Conservation (phyloP, 306 rosid species). For the Pueraria montana region DNA sequence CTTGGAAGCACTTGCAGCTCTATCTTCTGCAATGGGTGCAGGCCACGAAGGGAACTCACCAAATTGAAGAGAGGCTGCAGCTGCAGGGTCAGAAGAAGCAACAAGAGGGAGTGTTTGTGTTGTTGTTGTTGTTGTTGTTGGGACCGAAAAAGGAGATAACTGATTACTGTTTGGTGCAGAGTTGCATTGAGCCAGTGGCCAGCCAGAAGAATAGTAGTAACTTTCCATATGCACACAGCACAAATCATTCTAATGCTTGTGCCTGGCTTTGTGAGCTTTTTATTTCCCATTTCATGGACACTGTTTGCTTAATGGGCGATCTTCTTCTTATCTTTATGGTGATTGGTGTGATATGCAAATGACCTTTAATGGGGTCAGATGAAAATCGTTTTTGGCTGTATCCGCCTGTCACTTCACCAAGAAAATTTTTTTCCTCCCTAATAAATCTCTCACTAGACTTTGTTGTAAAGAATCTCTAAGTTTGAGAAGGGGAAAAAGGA, state of each 20-base stretch:
- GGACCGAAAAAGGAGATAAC: constrained; percentile 52
- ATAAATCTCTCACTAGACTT: constrained; percentile 48
- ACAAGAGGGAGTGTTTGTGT: constrained; percentile 44
- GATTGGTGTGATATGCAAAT: constrained; percentile 69
- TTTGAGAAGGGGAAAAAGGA: constrained; percentile 6
- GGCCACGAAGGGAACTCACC: constrained; percentile 65
- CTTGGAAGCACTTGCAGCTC: constrained; percentile 73
- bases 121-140: constrained; percentile 51
- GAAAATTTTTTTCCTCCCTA: constrained; percentile 29
- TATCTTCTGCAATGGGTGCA: constrained; percentile 55
- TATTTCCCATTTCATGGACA: constrained; percentile 49
- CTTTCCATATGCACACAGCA: constrained; percentile 62
- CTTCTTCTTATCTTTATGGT: constrained; percentile 61
- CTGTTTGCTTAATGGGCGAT: constrained; percentile 66
- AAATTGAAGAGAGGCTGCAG: constrained; percentile 51
- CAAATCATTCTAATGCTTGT: constrained; percentile 41
- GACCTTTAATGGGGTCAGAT: constrained; percentile 68
- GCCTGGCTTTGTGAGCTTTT: constrained; percentile 50
- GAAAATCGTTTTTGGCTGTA: constrained; percentile 70
- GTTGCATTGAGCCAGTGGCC: constrained; percentile 53
- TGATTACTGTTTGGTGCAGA: constrained; percentile 47
- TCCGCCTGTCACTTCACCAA: constrained; percentile 66
- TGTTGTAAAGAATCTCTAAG: constrained; percentile 35
- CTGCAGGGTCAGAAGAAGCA: constrained; percentile 54
- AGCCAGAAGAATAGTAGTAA: constrained; percentile 57